Evolutionary conservation across 192 early-diverging fungal species (phyloP), one percentile per base, ranked within the genome.

Genomic region (Coemansia sp.): DNA sequence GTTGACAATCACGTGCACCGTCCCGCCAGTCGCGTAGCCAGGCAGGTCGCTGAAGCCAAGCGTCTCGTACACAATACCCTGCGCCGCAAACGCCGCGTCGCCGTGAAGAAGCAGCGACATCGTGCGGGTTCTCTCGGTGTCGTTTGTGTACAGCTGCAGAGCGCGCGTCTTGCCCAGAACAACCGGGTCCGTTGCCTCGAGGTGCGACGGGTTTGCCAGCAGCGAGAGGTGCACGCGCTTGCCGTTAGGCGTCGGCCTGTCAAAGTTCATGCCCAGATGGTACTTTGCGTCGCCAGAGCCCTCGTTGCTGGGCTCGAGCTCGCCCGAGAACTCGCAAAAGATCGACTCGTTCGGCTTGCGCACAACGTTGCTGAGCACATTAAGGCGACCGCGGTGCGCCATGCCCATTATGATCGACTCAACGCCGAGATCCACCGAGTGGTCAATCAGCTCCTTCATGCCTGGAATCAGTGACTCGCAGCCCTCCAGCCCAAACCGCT

Each of bases 351-450:
- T 94, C 57, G 95, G 95, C 84, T 97, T 99, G 65, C 95, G 90
- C 66, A 99, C 93, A n/a, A 99, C 97, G 79, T 99, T 99, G 61
- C 93, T 92, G 40, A 99, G 87, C 57, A 99, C 95, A 75, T 99
- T 99, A 49, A 99, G 85, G 69, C 97, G 92, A 56, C 97, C 97
- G 82, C 97, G 92, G 85, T 99, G 97, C 40, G 97, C 93, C 97
- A 99, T 99, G 62, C 97, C 97, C 88, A 99, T 92, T 59, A 95
- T 88, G 66, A 97, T 90, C 55, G 92, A 93, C 79, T 96, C 95
- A 46, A 97, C 89, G 50, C 97, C 97, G 52, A 92, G 87, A 65
- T 97, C 95, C 59, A 97, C 95, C 20, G 93, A 95, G 55, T 89
- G 86, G 81, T 99, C 97, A 65, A 99, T 95, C 87, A 99, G 79